phyloP scores from a whole-genome alignment of 345 rosid species.

The Hypericum perforatum region DNA sequence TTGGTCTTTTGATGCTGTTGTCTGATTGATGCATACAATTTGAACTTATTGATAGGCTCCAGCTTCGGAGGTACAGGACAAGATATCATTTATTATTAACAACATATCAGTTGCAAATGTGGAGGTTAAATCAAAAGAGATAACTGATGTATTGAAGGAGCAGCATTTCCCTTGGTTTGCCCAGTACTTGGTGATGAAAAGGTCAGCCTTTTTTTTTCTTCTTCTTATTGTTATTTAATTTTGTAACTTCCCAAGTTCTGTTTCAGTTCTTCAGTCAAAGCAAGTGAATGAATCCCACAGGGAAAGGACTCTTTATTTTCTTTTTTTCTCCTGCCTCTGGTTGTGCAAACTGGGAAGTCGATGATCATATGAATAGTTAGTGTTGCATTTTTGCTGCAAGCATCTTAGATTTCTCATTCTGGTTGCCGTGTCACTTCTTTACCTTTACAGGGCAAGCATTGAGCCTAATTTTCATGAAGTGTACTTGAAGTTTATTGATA shows the following conservation, averaged over 20 bases:
- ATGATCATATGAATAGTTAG: too few relatives aligned
- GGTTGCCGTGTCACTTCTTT: too few relatives aligned
- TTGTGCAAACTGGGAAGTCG: too few relatives aligned
- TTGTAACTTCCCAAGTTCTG: not conserved
- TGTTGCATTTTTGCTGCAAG: too few relatives aligned
- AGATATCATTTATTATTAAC: slow-evolving; percentile 82
- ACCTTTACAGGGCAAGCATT: slow-evolving; percentile 74
- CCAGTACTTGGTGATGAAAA: slow-evolving; percentile 97
- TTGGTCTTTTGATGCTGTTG: not conserved
- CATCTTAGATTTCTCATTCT: too few relatives aligned
- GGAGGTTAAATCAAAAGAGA: slow-evolving; percentile 77
- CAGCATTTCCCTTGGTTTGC: slow-evolving; percentile 94
- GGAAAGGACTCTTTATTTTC: too few relatives aligned
- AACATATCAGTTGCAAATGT: slow-evolving; percentile 70
- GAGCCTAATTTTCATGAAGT: slow-evolving; percentile 95
- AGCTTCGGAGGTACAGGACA: slow-evolving; percentile 70
- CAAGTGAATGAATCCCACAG: too few relatives aligned
- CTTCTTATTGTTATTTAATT: not conserved
- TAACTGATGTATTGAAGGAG: slow-evolving; percentile 71
- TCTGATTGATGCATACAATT: slow-evolving; percentile 1
- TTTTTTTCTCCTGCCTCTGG: too few relatives aligned
- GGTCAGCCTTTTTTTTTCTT: slow-evolving; percentile 29
- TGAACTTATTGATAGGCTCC: slow-evolving; percentile 50
- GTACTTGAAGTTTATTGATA: slow-evolving; percentile 92
- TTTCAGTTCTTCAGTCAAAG: not conserved